Base-by-base conservation (phyloP, 2,329 filamentous ascomycete genomes). In the Fusarium sp. region DNA sequence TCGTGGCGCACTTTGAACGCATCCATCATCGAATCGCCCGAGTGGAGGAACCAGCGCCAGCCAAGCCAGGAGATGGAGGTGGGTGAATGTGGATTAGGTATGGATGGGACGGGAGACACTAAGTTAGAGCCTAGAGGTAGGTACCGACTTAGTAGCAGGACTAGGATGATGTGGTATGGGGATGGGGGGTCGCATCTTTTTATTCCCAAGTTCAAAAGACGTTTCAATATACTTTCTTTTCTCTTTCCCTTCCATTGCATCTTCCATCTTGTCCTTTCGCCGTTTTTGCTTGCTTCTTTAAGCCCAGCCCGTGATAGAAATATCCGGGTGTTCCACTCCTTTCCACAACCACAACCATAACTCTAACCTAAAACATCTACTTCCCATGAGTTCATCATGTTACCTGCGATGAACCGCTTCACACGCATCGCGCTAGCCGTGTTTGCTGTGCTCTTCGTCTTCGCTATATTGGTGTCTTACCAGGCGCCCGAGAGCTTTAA, bases 401-500 rank as follows among this genome's bases (percentile, higher is more conserved):
- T 75, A 54, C 69, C 66, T 53, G 66, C 66, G 47, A 74, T 75
- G 70, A 75, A 71, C 47, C 73, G 73, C 30, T 62, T 75, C 57
- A 53, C 63, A 64, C 73, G 73, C 73, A 74, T 75, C 73, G 69
- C 73, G 73, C 70, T 75, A 75, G 70, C 71, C 73, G 73, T 75
- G 73, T 38, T 75, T 70, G 70, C 70, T 38, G 66, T 75, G 48
- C 67, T 75, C 35, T 75, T 75, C 36, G 59, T 63, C 61, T 72
- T 75, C 39, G 70, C 64, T 32, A 61, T 75, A 41, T 45, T 75
- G 51, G 63, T 75, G n/a, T 75, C 74, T 30, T 74, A 71, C 39
- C 73, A 75, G 42, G 67, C 60, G 5, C 67, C 72, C 12, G 71
- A 74, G n/a, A 74, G 62, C 67, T 67, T 75, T 30, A 70, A 57